Conservation (phyloP, 345 rosid species). For the Citrus australasica region DNA sequence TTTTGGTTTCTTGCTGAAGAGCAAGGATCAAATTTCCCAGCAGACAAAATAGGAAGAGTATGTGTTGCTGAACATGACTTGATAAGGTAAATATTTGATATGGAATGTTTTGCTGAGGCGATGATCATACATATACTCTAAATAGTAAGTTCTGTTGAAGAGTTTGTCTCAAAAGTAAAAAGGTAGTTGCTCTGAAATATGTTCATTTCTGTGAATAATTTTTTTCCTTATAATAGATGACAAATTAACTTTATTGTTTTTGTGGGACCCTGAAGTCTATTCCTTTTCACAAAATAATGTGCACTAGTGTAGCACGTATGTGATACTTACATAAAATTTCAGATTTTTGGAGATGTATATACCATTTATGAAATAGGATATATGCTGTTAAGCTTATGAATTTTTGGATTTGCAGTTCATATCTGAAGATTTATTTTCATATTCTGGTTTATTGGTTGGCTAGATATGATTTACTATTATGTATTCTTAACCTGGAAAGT, state of each 20-base stretch:
- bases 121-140: background rate
- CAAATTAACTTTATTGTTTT: background rate
- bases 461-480: background rate
- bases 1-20: conserved; percentile 6
- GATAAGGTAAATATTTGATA: conserved; percentile 32
- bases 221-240: background rate
- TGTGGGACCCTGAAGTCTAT: background rate
- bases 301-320: background rate
- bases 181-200: background rate
- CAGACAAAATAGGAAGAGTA: conserved; percentile 1
- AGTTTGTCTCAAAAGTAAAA: background rate
- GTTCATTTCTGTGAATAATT: conserved; percentile 2
- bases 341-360: background rate
- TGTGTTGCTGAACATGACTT: background rate
- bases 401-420: background rate
- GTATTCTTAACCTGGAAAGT: background rate
- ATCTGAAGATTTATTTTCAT: background rate
- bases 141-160: background rate
- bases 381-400: background rate
- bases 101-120: conserved; percentile 3
- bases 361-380: background rate
- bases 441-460: background rate
- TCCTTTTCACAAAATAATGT: background rate
- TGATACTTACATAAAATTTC: background rate
- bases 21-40: background rate